These are phyloP conservation scores for Dryas integrifolia DNA, from an alignment of 331 rosid genomes.

Conservation along the genomic window DNA sequence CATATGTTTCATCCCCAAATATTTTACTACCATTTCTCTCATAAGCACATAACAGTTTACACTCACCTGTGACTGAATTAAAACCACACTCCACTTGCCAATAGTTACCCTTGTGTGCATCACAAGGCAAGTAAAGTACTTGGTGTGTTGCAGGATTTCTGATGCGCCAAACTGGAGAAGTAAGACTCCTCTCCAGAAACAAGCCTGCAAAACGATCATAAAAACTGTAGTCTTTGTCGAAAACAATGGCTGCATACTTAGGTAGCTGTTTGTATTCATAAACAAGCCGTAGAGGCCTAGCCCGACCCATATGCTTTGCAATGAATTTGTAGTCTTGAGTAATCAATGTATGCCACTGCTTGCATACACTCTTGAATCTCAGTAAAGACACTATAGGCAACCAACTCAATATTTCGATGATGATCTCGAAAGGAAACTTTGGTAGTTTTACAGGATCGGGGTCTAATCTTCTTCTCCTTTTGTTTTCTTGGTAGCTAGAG, in stretches of 20 bases:
- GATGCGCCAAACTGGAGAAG: background rate
- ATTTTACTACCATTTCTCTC: too few relatives aligned
- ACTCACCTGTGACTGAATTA: too few relatives aligned
- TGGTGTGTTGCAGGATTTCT: background rate
- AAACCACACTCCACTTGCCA: too few relatives aligned
- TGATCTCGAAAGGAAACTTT: background rate
- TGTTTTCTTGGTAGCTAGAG: background rate
- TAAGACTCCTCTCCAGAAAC: slow-evolving; percentile 1
- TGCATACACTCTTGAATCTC: slow-evolving; percentile 5
- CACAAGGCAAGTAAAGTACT: too few relatives aligned
- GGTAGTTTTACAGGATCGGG: background rate
- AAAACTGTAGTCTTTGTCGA: background rate
- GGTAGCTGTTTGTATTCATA: background rate
- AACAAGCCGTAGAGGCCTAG: background rate
- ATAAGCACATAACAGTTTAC: too few relatives aligned
- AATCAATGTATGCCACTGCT: slow-evolving; percentile 5
- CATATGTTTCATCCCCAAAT: too few relatives aligned
- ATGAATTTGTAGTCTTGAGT: background rate
- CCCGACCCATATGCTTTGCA: background rate
- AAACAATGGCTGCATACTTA: background rate
- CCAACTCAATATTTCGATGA: slow-evolving; percentile 4
- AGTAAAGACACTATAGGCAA: background rate
- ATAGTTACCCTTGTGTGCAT: too few relatives aligned
- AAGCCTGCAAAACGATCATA: background rate
- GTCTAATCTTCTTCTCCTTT: background rate